These are phyloP conservation scores for Nigrospora oryzae DNA, from an alignment of 2,329 filamentous ascomycete species.

Conservation along the genomic window DNA sequence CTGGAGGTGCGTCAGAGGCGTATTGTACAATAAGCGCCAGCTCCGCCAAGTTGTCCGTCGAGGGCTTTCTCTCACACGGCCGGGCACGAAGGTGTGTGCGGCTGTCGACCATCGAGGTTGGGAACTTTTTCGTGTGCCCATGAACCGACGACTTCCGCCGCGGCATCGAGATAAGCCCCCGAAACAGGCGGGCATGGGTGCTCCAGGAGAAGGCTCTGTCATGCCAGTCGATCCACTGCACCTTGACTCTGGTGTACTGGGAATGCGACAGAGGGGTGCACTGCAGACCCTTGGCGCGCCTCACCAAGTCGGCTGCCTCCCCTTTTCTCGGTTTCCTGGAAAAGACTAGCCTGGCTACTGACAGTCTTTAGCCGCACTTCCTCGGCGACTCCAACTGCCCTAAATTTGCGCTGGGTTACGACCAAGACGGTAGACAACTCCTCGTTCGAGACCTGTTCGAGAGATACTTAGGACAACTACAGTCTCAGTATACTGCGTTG, in stretches of 20 bases:
- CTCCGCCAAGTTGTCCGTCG: neutral
- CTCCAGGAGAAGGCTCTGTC: constrained; percentile 9
- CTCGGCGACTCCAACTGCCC: constrained; percentile 9
- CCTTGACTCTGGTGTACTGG: constrained; percentile 8
- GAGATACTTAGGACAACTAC: constrained; percentile 2
- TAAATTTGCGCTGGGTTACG: constrained; percentile 6
- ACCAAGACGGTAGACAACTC: constrained; percentile 7
- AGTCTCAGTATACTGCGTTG: neutral
- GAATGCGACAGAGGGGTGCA: constrained; percentile 9
- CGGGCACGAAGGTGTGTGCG: neutral
- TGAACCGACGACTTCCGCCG: constrained; percentile 9
- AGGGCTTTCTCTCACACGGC: neutral
- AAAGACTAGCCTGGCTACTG: too few species aligned
- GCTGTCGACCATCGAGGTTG: neutral
- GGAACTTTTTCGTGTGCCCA: constrained; percentile 4
- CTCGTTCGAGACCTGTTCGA: constrained; percentile 9
- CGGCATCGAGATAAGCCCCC: constrained; percentile 5
- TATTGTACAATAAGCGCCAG: constrained; percentile 8
- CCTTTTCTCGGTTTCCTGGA: neutral
- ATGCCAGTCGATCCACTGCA: constrained; percentile 7
- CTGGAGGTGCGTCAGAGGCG: too few species aligned
- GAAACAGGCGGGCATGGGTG: constrained; percentile 9
- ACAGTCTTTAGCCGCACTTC: constrained; percentile 7
- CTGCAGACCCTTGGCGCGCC: constrained; percentile 7
- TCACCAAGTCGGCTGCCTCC: constrained; percentile 6